Evolutionary conservation across 768 basidiomycete genomes (phyloP), one percentile per base, ranked within the genome.

Genomic region (Mycena rebaudengoi): DNA sequence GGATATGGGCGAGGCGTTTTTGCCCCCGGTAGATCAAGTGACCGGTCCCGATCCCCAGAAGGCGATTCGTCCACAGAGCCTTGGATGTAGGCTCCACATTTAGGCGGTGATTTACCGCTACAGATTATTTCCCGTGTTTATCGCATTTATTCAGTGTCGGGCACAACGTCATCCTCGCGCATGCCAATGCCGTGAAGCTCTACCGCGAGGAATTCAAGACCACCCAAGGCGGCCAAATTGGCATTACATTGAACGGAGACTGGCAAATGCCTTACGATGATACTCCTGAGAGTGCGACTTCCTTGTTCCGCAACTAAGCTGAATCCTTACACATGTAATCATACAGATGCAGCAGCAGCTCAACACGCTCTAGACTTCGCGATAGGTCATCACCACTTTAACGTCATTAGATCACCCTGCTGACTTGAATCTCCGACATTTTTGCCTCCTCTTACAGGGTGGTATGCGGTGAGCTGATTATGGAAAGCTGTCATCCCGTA

Each of bases 181-280:
- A 93, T 67, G 91, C 90, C 0, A 71, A 83, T 63, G 88, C 88
- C 20, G 85, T 86, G 45, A 86, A 91, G 70, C 68, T 87, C 13
- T 93, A 92, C 71, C 86, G 89, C 28, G 83, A 87, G 28, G 75
- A 88, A 51, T 93, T 86, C 82, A 88, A 91, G 75, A 66, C 81
- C 4, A 74, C 64, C 1, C 90, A 92, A 72, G 79, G 83, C 11
- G 92, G 91, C 23, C 77, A 82, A 66, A 90, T 93, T 68, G 91
- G 91, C n/a, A 91, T 94, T 70, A 92, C 91, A 0, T 79, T 92
- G 44, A 92, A 92, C 68, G 88, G 90, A 12, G 89, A 91, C 73
- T 91, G 88, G 89, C 80, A 85, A 30, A 86, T 89, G 73, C 91
- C 92, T 8, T 92, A 87, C 64, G 89, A 91, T 66, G 83, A 90